These are phyloP conservation scores for Myxozyma vanderwaltii DNA, from an alignment of 805 yeast species.

Conservation along the genomic window DNA sequence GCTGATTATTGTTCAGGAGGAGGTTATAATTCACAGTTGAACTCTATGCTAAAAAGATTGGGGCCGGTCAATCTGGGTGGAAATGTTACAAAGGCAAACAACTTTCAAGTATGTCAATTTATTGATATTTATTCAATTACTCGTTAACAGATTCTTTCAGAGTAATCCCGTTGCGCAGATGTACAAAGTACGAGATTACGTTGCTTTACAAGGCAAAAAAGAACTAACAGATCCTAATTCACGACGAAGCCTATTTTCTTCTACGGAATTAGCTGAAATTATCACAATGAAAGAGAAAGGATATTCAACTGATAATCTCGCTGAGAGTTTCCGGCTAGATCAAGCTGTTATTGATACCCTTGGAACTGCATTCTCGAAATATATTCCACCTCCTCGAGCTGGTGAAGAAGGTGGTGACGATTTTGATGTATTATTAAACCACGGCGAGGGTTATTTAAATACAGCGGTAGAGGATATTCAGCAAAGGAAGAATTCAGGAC, in stretches of 20 bases:
- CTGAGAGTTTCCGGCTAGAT: constrained; percentile 5
- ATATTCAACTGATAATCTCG: neutral
- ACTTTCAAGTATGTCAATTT: constrained; percentile 2
- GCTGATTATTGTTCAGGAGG: neutral
- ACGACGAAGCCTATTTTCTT: constrained; percentile 22
- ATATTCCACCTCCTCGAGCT: neutral
- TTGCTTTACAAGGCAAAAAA: constrained; percentile 10
- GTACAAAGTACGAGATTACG: constrained; percentile 17
- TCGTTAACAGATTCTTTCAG: neutral
- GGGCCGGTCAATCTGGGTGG: constrained; percentile 24
- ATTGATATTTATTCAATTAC: neutral
- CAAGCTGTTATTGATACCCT: constrained; percentile 10
- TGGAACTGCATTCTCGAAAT: constrained; percentile 19
- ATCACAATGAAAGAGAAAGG: constrained; percentile 2
- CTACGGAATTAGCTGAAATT: constrained; percentile 19
- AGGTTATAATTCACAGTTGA: constrained; percentile 11
- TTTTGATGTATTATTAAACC: constrained; percentile 14
- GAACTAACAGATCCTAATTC: constrained; percentile 9
- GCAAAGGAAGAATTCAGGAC: neutral
- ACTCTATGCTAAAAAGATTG: constrained; percentile 16
- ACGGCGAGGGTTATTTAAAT: constrained; percentile 10
- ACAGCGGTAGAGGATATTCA: constrained; percentile 8
- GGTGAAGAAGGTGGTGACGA: constrained; percentile 1
- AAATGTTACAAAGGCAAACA: constrained; percentile 7
- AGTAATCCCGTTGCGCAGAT: constrained; percentile 25